Evolutionary conservation across 768 basidiomycete species (phyloP).

Genomic region (Hemileccinum rubropunctum): DNA sequence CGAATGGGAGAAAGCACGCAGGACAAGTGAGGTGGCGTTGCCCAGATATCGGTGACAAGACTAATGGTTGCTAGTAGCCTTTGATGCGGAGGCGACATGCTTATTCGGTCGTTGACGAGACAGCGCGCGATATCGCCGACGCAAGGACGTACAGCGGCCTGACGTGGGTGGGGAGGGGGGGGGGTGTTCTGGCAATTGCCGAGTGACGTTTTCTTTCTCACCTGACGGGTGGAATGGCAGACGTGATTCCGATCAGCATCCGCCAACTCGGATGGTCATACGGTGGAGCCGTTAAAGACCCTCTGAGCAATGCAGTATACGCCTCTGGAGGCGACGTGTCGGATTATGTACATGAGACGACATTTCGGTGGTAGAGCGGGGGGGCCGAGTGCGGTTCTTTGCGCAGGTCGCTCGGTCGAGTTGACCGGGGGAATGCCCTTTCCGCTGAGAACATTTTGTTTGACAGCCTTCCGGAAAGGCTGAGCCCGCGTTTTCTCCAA

Average conservation of each 20-base stretch:
- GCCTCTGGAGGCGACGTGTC: not conserved
- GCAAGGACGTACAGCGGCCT: slow-evolving; percentile 17
- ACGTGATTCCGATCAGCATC: slow-evolving; percentile 25
- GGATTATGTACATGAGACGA: slow-evolving; percentile 13
- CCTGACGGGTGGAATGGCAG: slow-evolving; percentile 3
- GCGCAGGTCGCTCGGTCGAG: not conserved
- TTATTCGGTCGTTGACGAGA: slow-evolving; percentile 18
- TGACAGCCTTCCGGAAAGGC: slow-evolving; percentile 13
- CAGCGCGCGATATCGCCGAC: slow-evolving; percentile 18
- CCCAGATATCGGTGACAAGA: slow-evolving; percentile 14
- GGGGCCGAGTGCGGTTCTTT: too few species aligned
- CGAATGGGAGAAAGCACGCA: slow-evolving; percentile 26
- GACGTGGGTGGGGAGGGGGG: too few species aligned
- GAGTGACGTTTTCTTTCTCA: slow-evolving; percentile 15
- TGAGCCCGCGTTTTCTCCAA: slow-evolving; percentile 18
- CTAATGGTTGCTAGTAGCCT: slow-evolving; percentile 25
- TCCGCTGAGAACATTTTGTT: slow-evolving; percentile 3
- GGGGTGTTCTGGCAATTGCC: slow-evolving; percentile 11
- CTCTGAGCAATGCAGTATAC: slow-evolving; percentile 12
- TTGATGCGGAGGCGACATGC: slow-evolving; percentile 29
- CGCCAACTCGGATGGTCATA: slow-evolving; percentile 13
- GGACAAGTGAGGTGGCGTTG: not conserved
- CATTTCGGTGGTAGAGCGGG: slow-evolving; percentile 19
- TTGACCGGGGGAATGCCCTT: slow-evolving; percentile 13
- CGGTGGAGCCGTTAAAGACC: slow-evolving; percentile 1